These are phyloP conservation scores for Pulveroboletus frians DNA, from an alignment of 768 basidiomycete genomes.

Conservation along the genomic window DNA sequence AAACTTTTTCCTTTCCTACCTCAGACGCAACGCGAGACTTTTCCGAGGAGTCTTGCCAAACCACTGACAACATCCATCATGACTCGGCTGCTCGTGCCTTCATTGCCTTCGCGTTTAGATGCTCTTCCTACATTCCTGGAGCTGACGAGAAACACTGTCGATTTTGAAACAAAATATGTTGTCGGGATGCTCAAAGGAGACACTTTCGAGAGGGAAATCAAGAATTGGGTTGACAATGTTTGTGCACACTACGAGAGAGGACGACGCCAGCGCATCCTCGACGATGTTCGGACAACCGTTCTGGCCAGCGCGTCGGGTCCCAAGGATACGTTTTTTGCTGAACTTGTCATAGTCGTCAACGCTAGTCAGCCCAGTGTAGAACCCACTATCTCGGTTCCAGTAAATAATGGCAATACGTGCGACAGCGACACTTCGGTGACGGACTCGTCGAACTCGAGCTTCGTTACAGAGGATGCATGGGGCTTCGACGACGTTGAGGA, in stretches of 20 bases:
- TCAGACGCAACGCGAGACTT: slow-evolving; percentile 36
- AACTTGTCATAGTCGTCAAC: slow-evolving; percentile 9
- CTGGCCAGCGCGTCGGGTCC: slow-evolving; percentile 23
- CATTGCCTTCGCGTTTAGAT: slow-evolving; percentile 61
- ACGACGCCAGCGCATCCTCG: slow-evolving; percentile 60
- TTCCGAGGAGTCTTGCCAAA: slow-evolving; percentile 56
- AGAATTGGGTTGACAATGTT: slow-evolving; percentile 63
- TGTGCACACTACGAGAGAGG: slow-evolving; percentile 75
- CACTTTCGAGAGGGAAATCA: slow-evolving; percentile 47
- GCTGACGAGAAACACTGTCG: slow-evolving; percentile 51
- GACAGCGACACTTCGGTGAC: slow-evolving; percentile 33
- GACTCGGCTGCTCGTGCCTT: slow-evolving; percentile 59
- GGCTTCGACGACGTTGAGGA: slow-evolving; percentile 43
- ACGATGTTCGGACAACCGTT: slow-evolving; percentile 53
- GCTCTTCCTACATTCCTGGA: slow-evolving; percentile 58
- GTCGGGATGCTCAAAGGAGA: slow-evolving; percentile 46
- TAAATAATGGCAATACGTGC: slow-evolving; percentile 45
- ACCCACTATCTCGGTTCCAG: slow-evolving; percentile 4
- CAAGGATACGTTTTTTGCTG: slow-evolving; percentile 26
- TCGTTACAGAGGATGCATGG: slow-evolving; percentile 40
- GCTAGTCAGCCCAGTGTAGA: background rate
- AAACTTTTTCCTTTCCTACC: slow-evolving; percentile 58
- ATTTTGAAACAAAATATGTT: slow-evolving; percentile 59
- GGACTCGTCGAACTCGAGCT: slow-evolving; percentile 21
- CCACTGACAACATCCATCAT: slow-evolving; percentile 59